Base-by-base conservation (phyloP, 192 early-diverging fungal genomes). In the Entomortierella parvispora region DNA sequence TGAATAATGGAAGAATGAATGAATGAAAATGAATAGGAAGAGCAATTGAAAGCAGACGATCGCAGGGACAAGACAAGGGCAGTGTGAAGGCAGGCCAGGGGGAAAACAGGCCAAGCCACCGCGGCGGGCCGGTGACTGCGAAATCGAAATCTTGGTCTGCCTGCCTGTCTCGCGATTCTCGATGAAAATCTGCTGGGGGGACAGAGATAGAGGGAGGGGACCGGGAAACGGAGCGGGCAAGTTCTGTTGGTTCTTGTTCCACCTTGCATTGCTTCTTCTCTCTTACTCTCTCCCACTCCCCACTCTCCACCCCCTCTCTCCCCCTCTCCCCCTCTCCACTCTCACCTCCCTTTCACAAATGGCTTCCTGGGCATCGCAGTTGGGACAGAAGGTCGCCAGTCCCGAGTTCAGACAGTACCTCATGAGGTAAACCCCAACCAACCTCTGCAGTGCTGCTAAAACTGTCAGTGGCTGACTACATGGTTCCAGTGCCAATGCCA, bases 331-430 rank as follows among this genome's bases (percentile, higher is more conserved):
- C 47, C 23, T 37, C 18, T 25, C 57, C 47, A 23, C 25, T 47
- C 9, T 40, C 58, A 42, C 53, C 18, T 29, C 32, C 28, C 46
- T 28, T 42, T 15, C 17, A 14, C 33, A 9, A 50, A 75, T 75
- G 71, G 63, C 65, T 62, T 76, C 72, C 46, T 76, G 72, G 72
- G 72, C 65, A 68, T 62, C 72, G 32, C 72, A 76, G 47, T 20
- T 76, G 18, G 59, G 58, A 26, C 72, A 76, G 51, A 76, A 76
- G 59, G 55, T 76, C 49, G 58, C 65, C 50, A 76, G 72, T 28
- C 64, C 64, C 45, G 91, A 93, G 71, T 90, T 90, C 72, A 84
- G 87, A 60, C 75, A 82, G 26, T 93, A 93, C 81, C 78, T 93
- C 53, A 89, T 87, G 88, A 91, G 90, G 85, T 86, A 80, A 33